Conservation (phyloP, 257 asterid species). For the Solanum ossicruentum region DNA sequence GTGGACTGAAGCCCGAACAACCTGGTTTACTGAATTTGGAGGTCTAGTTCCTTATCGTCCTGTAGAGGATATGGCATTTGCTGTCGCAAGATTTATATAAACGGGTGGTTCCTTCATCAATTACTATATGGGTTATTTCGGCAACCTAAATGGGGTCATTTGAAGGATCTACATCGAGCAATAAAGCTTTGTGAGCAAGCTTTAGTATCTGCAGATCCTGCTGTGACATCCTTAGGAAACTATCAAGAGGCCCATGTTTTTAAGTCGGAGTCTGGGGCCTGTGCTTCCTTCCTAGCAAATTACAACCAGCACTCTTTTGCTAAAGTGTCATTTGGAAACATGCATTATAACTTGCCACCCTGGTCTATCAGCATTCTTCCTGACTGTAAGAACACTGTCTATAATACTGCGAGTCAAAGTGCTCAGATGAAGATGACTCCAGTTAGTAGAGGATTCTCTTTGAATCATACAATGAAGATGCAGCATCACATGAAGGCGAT, state of each 20-base stretch:
- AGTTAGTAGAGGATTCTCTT: conserved; percentile 37
- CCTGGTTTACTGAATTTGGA: too few relatives aligned
- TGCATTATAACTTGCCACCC: conserved; percentile 86
- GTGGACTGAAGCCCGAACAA: too few relatives aligned
- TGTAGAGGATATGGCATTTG: too few relatives aligned
- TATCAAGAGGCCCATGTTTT: conserved; percentile 94
- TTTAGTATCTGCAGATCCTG: conserved; percentile 60
- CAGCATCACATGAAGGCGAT: conserved; percentile 36
- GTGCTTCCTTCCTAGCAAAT: conserved; percentile 94
- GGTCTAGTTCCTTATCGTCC: too few relatives aligned
- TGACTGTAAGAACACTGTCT: conserved; percentile 85
- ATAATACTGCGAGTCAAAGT: conserved; percentile 79
- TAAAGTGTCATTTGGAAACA: conserved; percentile 52
- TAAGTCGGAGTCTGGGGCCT: conserved; percentile 51
- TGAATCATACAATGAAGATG: conserved; percentile 81
- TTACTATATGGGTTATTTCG: conserved; percentile 70
- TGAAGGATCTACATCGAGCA: conserved; percentile 93
- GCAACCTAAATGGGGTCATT: conserved; percentile 98
- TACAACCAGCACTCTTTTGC: conserved; percentile 58
- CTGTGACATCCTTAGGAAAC: conserved; percentile 70
- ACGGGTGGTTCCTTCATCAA: too few relatives aligned
- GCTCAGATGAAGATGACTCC: conserved; percentile 94
- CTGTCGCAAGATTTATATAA: too few relatives aligned
- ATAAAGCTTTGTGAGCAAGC: conserved; percentile 96
- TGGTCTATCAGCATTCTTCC: conserved; percentile 99